Base-by-base conservation (phyloP, 495 filamentous ascomycete species). In the Penicilliopsis zonata region DNA sequence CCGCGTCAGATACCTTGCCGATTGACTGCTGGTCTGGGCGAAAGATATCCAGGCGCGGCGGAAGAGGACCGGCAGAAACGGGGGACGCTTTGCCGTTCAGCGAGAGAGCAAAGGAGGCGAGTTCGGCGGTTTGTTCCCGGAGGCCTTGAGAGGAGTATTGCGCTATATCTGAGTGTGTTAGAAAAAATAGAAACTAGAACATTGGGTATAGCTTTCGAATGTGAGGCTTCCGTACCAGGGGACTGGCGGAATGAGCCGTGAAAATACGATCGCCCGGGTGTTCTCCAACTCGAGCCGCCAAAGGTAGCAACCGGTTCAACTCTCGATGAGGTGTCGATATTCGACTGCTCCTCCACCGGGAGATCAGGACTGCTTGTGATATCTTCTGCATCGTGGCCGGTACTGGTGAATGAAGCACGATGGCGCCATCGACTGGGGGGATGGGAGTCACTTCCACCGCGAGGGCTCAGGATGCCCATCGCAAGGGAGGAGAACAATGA, bases 101-200 rank as follows among this genome's bases (percentile, higher is more conserved):
- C 47, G 80, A 83, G 19, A 95, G 65, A n/a, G 81, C 81, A 41
- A 82, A 82, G 4, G 72, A 83, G 15, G 90, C 88, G 20, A 98
- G 70, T 50, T 94, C 84, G 19, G 86, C 86, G 2, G 90, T 93
- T 47, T 93, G 78, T 50, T 94, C 82, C 33, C 90, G 78, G 9
- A 98, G 81, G 36, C 74, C 80, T 26, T 75, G 69, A 14, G 71
- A 72, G 16, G 80, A 74, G 55, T 82, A 81, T 34, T 80, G 74
- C 5, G 73, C 69, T 40, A 68, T 74, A 44, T 92, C 82, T 60
- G 67, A 49, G 43, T 35, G 33, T 21, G 23, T 29, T 4, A 12
- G 13, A 18, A 6, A 12, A 13, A 21, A 20, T 5, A 31, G 15
- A 31, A 20, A 9, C 9, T 9, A 31, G 15, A 12, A 19, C 16